Base-by-base conservation (phyloP, 192 early-diverging fungal species). In the Mortierella claussenii region DNA sequence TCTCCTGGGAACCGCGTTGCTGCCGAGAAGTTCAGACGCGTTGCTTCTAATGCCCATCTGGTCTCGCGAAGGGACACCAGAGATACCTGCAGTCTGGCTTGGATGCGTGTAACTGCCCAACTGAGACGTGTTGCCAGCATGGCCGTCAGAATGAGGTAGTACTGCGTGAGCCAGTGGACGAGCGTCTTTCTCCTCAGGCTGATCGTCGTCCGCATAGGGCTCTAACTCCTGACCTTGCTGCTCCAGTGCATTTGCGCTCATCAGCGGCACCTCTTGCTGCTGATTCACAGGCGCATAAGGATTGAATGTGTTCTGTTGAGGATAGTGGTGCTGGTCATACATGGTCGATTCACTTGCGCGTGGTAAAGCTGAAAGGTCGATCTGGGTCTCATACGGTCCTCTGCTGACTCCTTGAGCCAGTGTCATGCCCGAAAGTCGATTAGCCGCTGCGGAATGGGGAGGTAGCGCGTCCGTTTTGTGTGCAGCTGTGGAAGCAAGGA, bases 161-260 rank as follows among this genome's bases (percentile, higher is more conserved):
- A 42, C 5, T 18, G 56, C 6, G 21, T 45, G 30, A 1, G 31
- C 33, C 9, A 36, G 45, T 13, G 32, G 59, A 18, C 45, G 17
- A 17, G 37, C 17, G 33, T 65, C 49, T 32, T 54, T 59, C 17
- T 44, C 40, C 13, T 65, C 50, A 0, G 15, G 4, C 10, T 58
- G 55, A 23, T 46, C 30, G 28, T 52, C 48, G 24, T 74, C 70
- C 0, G n/a, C n/a, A 21, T 75, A 65, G 1, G 71, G 62, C 8
- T 65, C 31, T 24, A 65, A 34, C 1, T 27, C 24, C 28, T 60
- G 20, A 2, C 43, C 30, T 30, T 65, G 62, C 17, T 75, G 63
- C 24, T 75, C 63, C 42, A 75, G 31, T 0, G 55, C 71, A 43
- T 75, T 66, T 7, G 63, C 71, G 47, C 51, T 55, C 71, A 75